These are phyloP conservation scores for Penicillium mononematosum DNA, from an alignment of 495 filamentous ascomycete species.

Conservation along the genomic window DNA sequence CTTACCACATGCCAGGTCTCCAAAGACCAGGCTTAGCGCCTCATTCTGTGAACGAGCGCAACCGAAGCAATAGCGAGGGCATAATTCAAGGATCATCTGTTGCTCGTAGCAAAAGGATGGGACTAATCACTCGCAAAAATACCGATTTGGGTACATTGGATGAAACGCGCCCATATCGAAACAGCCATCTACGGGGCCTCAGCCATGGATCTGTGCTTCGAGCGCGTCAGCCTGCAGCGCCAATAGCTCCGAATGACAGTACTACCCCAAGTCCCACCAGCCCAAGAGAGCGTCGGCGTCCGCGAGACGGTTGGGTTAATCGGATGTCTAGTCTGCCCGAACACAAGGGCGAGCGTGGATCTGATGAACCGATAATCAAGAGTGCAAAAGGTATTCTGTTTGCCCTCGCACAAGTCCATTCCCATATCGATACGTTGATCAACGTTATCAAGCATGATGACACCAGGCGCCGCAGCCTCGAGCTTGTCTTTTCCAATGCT, in stretches of 20 bases:
- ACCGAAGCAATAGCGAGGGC: slow-evolving; percentile 88
- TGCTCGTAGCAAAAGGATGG: slow-evolving; percentile 73
- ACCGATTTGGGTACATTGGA: slow-evolving; percentile 73
- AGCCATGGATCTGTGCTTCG: slow-evolving; percentile 78
- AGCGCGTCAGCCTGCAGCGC: slow-evolving; percentile 42
- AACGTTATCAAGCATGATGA: slow-evolving; percentile 67
- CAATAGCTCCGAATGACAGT: slow-evolving; percentile 36
- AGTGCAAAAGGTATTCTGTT: slow-evolving; percentile 86
- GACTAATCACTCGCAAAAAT: slow-evolving; percentile 73
- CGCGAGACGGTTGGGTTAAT: slow-evolving; percentile 61
- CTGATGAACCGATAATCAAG: slow-evolving; percentile 66
- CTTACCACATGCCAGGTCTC: slow-evolving; percentile 54
- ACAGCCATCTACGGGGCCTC: slow-evolving; percentile 78
- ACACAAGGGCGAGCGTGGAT: slow-evolving; percentile 61
- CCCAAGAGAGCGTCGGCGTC: slow-evolving; percentile 52
- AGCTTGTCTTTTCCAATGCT: slow-evolving; percentile 75
- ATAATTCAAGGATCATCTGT: slow-evolving; percentile 59
- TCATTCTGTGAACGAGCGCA: slow-evolving; percentile 68
- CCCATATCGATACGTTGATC: slow-evolving; percentile 69
- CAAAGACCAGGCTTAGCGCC: slow-evolving; percentile 70
- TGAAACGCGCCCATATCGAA: slow-evolving; percentile 68
- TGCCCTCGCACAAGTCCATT: slow-evolving; percentile 77
- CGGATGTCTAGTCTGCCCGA: slow-evolving; percentile 83
- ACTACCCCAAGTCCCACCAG: slow-evolving; percentile 59
- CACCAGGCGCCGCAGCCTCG: slow-evolving; percentile 66